Base-by-base conservation (phyloP, 169 alveolate genomes). In the Cryptosporidium andersoni region DNA sequence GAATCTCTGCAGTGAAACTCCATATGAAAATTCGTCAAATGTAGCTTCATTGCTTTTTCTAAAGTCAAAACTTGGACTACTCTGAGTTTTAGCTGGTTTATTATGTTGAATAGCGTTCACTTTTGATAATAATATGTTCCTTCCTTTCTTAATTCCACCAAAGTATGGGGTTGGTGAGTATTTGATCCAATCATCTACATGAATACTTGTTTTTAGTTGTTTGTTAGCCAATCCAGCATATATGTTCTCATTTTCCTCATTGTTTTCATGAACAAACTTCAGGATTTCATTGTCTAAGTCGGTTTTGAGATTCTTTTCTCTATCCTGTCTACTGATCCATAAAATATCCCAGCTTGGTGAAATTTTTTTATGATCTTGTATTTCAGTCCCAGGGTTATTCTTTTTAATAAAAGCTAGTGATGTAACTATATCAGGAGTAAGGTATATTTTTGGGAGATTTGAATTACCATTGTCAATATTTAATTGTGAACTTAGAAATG, bases 361-460 rank as follows among this genome's bases (percentile, higher is more conserved):
- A 25, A 25, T 25, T 25, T 25, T 25, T 2, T 11, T 12, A 55
- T 74, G 52, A 45, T 45, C 42, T 25, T 47, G 6, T 9, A 6
- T 7, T 34, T 56, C n/a, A 1, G 8, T 52, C 55, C 5, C 0
- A 14, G 0, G 0, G 2, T 51, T 66, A 36, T 53, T 37, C 4
- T 58, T 45, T 8, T 58, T 58, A 9, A 25, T 16, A 8, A 64
- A 2, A 3, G 40, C 12, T 16, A 74, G 34, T 7, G 58, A 74
- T 2, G 85, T 74, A 48, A 74, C 85, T 3, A 74, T 74, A 58
- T 74, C 85, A 9, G 85, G 85, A 4, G 68, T 74, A 9, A 74
- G 51, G 60, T 45, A 65, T 25, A 64, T 45, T 43, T 16, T 64
- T 56, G 80, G 11, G 51, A 11, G 7, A 34, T 81, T 9, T 81